Conservation (phyloP, 2,329 filamentous ascomycete species). For the Fusarium nurragi region DNA sequence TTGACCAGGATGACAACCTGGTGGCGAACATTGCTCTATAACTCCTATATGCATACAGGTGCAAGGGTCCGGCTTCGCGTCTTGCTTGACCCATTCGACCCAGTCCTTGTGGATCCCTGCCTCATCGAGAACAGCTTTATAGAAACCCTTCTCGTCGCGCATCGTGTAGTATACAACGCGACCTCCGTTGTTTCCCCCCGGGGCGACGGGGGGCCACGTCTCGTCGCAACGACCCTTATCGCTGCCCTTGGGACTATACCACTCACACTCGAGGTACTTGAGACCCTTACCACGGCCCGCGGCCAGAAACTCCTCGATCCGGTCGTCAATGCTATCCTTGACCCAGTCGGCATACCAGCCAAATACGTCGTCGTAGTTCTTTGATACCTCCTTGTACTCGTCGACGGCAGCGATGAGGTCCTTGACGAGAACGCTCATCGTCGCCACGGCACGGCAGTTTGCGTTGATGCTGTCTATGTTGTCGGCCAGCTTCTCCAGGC, state of each 20-base stretch:
- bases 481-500: not conserved
- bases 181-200: not conserved
- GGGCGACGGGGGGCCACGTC: not conserved
- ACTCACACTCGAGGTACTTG: not conserved
- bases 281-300: not conserved
- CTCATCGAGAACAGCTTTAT: not conserved
- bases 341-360: not conserved
- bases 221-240: not conserved
- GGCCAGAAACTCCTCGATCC: not conserved
- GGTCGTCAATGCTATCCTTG: not conserved
- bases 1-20: not conserved
- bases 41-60: not conserved
- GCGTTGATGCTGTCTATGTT: not conserved
- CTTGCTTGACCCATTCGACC: conserved; percentile 7
- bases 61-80: not conserved
- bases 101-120: conserved; percentile 11
- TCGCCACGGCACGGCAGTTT: not conserved
- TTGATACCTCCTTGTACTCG: not conserved
- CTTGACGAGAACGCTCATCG: not conserved
- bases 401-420: not conserved
- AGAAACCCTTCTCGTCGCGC: not conserved
- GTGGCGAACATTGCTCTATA: not conserved
- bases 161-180: not conserved
- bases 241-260: not conserved
- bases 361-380: not conserved